Conservation (phyloP, 2,329 filamentous ascomycete genomes). For the Cryphonectria japonica region DNA sequence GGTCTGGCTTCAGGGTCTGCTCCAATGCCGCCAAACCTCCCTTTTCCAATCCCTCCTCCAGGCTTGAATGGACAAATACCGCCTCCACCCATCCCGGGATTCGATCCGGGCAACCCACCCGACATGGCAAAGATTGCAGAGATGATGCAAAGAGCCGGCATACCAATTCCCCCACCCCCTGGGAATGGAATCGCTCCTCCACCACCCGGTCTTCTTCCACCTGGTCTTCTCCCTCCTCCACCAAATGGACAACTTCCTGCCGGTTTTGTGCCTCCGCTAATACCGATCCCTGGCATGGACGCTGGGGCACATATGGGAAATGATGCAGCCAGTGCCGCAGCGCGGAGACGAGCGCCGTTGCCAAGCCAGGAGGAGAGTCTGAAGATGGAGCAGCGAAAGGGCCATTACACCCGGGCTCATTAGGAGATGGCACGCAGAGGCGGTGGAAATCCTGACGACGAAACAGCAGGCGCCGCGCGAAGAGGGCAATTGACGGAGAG, state of each 20-base stretch:
- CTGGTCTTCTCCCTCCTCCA: conserved; percentile 52
- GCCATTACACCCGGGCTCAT: conserved; percentile 60
- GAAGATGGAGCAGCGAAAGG: conserved; percentile 72
- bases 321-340: conserved; percentile 42
- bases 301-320: conserved; percentile 18
- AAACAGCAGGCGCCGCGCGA: neutral
- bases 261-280: conserved; percentile 48
- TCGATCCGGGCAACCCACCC: conserved; percentile 63
- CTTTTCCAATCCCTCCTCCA: conserved; percentile 55
- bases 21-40: conserved; percentile 50
- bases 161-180: conserved; percentile 60
- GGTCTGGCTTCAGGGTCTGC: conserved; percentile 44
- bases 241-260: conserved; percentile 35
- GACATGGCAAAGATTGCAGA: conserved; percentile 65
- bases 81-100: conserved; percentile 48
- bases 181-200: conserved; percentile 40
- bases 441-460: neutral
- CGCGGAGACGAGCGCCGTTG: conserved; percentile 68
- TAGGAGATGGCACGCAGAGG: conserved; percentile 37
- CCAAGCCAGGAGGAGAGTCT: conserved; percentile 85
- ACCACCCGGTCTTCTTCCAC: conserved; percentile 53
- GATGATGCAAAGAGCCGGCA: conserved; percentile 67
- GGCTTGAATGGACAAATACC: conserved; percentile 43
- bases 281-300: conserved; percentile 38
- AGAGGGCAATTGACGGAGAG: neutral